phyloP scores from a whole-genome alignment of 495 filamentous ascomycete genomes.

The Penicillium steckii region DNA sequence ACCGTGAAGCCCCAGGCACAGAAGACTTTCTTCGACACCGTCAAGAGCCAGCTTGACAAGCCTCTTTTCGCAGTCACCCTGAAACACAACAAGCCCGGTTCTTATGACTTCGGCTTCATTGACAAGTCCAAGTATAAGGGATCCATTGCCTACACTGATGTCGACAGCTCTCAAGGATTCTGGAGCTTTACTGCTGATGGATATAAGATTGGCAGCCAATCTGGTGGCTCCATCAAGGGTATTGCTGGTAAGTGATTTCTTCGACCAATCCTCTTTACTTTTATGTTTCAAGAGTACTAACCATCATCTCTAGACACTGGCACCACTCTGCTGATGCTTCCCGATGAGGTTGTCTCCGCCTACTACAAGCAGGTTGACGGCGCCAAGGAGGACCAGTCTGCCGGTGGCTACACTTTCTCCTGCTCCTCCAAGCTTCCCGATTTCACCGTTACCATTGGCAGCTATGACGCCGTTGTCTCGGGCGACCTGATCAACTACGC shows the following conservation, averaged over 20 bases:
- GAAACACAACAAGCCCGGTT: conserved; percentile 61
- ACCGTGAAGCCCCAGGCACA: conserved; percentile 59
- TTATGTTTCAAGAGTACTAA: not conserved
- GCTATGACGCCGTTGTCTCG: conserved; percentile 44
- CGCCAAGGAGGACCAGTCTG: conserved; percentile 40
- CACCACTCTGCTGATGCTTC: conserved; percentile 69
- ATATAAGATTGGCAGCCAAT: conserved; percentile 57
- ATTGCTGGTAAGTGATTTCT: conserved; percentile 37
- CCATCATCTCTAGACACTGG: conserved; percentile 53
- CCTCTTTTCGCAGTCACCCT: conserved; percentile 69
- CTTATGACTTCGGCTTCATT: conserved; percentile 75
- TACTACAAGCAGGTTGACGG: conserved; percentile 64
- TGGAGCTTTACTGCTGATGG: conserved; percentile 67
- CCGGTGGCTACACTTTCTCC: conserved; percentile 67
- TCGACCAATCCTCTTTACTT: not conserved
- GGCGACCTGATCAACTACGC: conserved; percentile 45
- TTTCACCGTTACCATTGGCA: conserved; percentile 57
- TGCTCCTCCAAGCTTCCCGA: conserved; percentile 62
- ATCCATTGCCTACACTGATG: conserved; percentile 56
- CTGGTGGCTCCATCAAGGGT: conserved; percentile 26
- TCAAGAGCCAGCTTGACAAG: conserved; percentile 52
- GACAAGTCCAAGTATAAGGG: conserved; percentile 63
- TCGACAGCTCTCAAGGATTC: conserved; percentile 62
- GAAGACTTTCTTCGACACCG: conserved; percentile 75
- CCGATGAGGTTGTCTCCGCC: conserved; percentile 49